These are phyloP conservation scores for Rhodotorula sp. DNA, from an alignment of 1,284 basidiomycete genomes.

Conservation along the genomic window DNA sequence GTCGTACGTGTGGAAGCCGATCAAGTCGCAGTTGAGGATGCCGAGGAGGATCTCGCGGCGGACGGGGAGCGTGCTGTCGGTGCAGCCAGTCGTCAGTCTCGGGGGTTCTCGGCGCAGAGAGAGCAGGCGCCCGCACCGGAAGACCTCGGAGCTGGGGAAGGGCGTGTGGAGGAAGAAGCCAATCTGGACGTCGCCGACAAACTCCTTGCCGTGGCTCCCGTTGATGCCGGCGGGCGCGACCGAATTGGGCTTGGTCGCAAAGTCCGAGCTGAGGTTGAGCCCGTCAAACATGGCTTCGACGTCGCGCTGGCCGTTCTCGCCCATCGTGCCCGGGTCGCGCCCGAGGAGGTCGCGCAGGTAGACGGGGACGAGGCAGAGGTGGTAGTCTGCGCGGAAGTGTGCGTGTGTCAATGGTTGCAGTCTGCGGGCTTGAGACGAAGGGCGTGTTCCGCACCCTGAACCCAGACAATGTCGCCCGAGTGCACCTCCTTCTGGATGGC, in stretches of 20 bases:
- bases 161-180: conserved; percentile 99
- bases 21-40: conserved; percentile 91
- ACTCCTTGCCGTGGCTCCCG: conserved; percentile 25
- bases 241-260: conserved; percentile 1
- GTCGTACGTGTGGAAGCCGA: conserved; percentile 99
- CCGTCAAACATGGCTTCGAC: conserved; percentile 58
- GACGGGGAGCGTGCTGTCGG: conserved; percentile 82
- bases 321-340: conserved; percentile 56
- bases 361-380: conserved; percentile 92
- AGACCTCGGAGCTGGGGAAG: conserved; percentile 97
- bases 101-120: too few species aligned
- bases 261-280: conserved; percentile 49
- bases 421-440: background rate
- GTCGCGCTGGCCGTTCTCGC: conserved; percentile 63
- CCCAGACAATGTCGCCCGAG: conserved; percentile 95
- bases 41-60: conserved; percentile 94
- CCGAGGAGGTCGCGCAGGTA: conserved; percentile 85
- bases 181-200: conserved; percentile 67
- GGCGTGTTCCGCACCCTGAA: conserved; percentile 63
- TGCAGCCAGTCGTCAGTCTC: background rate
- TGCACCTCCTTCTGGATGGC: conserved; percentile 74
- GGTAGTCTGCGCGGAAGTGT: conserved; percentile 46
- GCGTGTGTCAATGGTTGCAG: background rate
- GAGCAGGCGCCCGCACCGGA: conserved; percentile 66
- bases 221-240: conserved; percentile 56